phyloP scores from a whole-genome alignment of 2,329 filamentous ascomycete genomes.

The Cercospora berteroae region DNA sequence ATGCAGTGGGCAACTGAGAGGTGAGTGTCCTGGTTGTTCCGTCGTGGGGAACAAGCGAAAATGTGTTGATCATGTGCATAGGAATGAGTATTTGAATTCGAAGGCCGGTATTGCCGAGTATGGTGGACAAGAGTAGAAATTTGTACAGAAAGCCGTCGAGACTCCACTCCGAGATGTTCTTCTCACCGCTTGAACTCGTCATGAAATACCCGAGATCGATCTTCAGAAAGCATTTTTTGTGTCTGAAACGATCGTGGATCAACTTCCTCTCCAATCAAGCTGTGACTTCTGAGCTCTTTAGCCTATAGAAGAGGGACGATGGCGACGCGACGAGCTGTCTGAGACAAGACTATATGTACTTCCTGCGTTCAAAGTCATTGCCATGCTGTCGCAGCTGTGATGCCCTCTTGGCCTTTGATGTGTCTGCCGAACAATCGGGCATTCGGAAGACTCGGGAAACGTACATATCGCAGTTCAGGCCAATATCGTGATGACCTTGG shows the following conservation, averaged over 20 bases:
- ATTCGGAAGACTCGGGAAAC: background rate
- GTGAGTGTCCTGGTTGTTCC: constrained; percentile 58
- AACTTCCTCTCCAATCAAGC: too few relatives aligned
- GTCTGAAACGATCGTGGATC: too few relatives aligned
- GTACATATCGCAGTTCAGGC: background rate
- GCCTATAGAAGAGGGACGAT: too few relatives aligned
- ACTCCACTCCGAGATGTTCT: too few relatives aligned
- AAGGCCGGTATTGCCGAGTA: constrained; percentile 65
- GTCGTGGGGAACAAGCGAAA: too few relatives aligned
- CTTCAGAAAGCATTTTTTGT: too few relatives aligned
- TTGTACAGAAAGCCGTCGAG: background rate
- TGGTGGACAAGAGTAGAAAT: constrained; percentile 37
- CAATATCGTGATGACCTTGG: background rate
- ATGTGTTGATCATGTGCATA: too few relatives aligned
- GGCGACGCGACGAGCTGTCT: too few relatives aligned
- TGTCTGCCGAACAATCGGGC: background rate
- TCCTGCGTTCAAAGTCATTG: background rate
- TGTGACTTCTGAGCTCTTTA: too few relatives aligned
- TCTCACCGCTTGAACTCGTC: too few relatives aligned
- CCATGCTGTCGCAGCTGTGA: background rate
- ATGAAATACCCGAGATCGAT: too few relatives aligned
- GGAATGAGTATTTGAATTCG: constrained; percentile 78
- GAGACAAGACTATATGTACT: too few relatives aligned
- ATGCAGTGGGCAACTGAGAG: constrained; percentile 90
- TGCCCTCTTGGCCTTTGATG: background rate